A percentile compares a stretch with the other conserved stretches of the same genome.
Conservation (phyloP, 768 basidiomycete genomes). For the Amanita jacksonii region DNA sequence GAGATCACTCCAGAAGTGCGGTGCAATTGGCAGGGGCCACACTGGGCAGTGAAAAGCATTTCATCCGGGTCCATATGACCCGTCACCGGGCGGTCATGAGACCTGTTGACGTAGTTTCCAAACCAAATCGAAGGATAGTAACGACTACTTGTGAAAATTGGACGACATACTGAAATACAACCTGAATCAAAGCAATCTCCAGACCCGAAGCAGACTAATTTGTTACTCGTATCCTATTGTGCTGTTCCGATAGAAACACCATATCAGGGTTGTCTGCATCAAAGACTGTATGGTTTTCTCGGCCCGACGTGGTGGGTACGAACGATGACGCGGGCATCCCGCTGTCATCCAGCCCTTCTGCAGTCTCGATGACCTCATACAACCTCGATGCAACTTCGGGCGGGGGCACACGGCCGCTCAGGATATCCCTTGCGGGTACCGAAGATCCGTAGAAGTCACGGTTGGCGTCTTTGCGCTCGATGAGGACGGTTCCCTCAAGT, state of each 20-base stretch:
- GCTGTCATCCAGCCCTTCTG: slow-evolving; percentile 84
- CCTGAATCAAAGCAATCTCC: too few relatives aligned
- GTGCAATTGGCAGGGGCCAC: too few relatives aligned
- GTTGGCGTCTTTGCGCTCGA: slow-evolving; percentile 95
- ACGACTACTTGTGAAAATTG: too few relatives aligned
- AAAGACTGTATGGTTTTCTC: slow-evolving; percentile 55
- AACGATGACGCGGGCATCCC: slow-evolving; percentile 74
- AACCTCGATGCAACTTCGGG: slow-evolving; percentile 88
- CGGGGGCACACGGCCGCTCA: slow-evolving; percentile 91
- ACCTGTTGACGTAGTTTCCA: too few relatives aligned
- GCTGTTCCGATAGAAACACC: too few relatives aligned
- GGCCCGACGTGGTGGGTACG: slow-evolving; percentile 55
- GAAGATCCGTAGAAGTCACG: slow-evolving; percentile 92
- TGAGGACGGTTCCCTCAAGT: slow-evolving; percentile 87
- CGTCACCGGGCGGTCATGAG: too few relatives aligned
- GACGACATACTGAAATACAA: too few relatives aligned
- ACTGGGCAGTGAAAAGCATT: too few relatives aligned
- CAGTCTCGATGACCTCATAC: slow-evolving; percentile 96
- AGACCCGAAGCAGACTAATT: too few relatives aligned
- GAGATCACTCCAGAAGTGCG: too few relatives aligned
- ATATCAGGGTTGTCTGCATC: slow-evolving; percentile 51
- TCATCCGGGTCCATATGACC: too few relatives aligned
- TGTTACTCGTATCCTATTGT: neutral
- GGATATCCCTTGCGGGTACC: slow-evolving; percentile 82
- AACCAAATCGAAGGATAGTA: too few relatives aligned